Evolutionary conservation across 345 rosid genomes (phyloP).

Genomic region (Gossypium sturtianum): DNA sequence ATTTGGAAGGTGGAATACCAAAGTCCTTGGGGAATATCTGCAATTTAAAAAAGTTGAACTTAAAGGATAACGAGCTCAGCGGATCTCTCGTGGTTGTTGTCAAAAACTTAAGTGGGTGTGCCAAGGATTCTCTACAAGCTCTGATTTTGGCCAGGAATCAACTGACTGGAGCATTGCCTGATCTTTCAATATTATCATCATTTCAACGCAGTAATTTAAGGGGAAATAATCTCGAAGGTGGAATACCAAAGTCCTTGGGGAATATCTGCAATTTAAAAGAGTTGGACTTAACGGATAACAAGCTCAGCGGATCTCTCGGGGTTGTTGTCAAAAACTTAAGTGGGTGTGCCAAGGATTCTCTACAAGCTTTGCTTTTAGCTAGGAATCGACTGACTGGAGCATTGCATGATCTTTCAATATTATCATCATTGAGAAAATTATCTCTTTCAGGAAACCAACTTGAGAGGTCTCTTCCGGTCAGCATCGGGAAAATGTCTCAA

Average conservation of each 20-base stretch:
- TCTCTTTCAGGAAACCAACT: background rate
- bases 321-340: background rate
- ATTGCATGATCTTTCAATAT: background rate
- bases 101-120: conserved; percentile 3
- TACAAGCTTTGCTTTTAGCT: background rate
- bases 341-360: conserved; percentile 4
- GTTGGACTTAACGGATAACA: background rate
- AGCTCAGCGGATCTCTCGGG: background rate
- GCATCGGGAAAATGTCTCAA: conserved; percentile 12
- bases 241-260: conserved; percentile 11
- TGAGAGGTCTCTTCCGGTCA: background rate
- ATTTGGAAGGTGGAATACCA: conserved; percentile 10
- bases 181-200: background rate
- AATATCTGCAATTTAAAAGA: conserved; percentile 14
- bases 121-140: background rate
- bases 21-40: conserved; percentile 13
- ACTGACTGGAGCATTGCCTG: background rate
- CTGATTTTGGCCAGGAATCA: background rate
- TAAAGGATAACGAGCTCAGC: background rate
- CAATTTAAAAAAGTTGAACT: background rate
- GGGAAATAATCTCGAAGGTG: background rate
- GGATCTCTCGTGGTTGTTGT: background rate
- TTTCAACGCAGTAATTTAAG: background rate
- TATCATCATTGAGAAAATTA: background rate
- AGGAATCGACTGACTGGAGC: background rate